A percentile compares a stretch with the other conserved stretches of the same genome.
Evolutionary conservation across 345 rosid species (phyloP).

Genomic region (Acer yangbiense): DNA sequence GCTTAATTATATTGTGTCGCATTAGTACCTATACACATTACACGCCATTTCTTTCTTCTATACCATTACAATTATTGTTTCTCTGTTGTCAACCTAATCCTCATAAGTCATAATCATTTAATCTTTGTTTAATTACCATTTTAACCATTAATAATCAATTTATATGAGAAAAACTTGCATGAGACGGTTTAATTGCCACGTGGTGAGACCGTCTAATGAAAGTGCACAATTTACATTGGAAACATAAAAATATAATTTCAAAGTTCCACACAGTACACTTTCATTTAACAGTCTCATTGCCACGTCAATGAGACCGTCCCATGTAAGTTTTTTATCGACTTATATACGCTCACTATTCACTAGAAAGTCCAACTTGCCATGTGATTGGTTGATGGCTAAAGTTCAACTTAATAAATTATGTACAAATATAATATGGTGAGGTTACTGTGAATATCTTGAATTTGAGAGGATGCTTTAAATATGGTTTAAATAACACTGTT

Average conservation of each 20-base stretch:
- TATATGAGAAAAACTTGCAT: no score
- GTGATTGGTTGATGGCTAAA: neutral
- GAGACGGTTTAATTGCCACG: no score
- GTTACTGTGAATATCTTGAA: neutral
- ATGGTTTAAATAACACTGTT: no score
- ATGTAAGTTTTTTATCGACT: no score
- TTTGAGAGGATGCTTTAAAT: neutral
- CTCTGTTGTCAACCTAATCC: constrained; percentile 22
- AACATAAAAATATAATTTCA: no score
- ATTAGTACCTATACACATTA: constrained; percentile 12
- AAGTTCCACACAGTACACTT: no score
- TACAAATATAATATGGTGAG: neutral
- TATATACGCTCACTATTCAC: no score
- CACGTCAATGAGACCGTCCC: no score
- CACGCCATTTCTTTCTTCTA: constrained; percentile 1
- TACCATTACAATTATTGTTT: constrained; percentile 35
- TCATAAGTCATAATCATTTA: neutral
- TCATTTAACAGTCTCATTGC: no score
- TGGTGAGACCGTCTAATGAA: no score
- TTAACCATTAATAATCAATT: neutral
- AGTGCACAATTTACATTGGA: no score
- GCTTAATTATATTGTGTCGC: neutral
- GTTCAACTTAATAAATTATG: neutral
- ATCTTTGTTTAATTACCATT: constrained; percentile 9
- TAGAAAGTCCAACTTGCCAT: neutral